Evolutionary conservation across 345 rosid genomes (phyloP).

Genomic region (Brassica nigra): DNA sequence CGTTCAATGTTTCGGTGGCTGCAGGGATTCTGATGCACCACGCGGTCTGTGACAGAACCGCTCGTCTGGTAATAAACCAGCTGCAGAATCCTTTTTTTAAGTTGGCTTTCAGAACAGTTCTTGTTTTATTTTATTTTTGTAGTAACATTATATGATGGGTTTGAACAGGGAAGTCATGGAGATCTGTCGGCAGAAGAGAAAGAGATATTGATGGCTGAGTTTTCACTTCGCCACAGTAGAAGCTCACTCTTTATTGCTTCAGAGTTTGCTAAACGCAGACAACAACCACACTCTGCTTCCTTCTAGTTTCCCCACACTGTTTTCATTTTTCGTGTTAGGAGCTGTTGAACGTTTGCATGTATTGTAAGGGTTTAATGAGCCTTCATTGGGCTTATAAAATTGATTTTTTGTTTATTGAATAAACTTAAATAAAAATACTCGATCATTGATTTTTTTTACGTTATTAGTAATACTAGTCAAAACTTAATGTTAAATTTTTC

Average conservation of each 20-base stretch:
- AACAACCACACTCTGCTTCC: constrained; percentile 5
- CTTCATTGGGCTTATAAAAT: not conserved
- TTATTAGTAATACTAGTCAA: not conserved
- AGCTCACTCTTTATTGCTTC: constrained; percentile 64
- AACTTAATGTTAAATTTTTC: not conserved
- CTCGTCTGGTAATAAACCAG: constrained; percentile 62
- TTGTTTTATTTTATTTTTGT: not conserved
- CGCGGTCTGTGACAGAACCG: constrained; percentile 77
- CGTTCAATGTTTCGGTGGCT: constrained; percentile 96
- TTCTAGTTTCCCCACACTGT: not conserved
- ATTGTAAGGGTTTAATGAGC: not conserved
- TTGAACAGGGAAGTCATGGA: constrained; percentile 74
- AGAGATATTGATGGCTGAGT: constrained; percentile 81
- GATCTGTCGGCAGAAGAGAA: constrained; percentile 73
- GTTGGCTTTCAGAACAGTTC: constrained; percentile 1
- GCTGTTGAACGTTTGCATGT: not conserved
- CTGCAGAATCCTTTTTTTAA: not conserved
- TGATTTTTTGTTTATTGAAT: not conserved
- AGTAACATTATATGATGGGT: not conserved
- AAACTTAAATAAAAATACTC: not conserved
- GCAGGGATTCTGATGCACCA: constrained; percentile 95
- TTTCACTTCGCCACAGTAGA: constrained; percentile 80
- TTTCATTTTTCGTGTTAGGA: not conserved
- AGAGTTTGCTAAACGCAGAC: constrained; percentile 63
- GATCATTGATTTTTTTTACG: not conserved